Evolutionary conservation across 2,329 filamentous ascomycete species (phyloP).

Genomic region (Hypoxylon sp.): DNA sequence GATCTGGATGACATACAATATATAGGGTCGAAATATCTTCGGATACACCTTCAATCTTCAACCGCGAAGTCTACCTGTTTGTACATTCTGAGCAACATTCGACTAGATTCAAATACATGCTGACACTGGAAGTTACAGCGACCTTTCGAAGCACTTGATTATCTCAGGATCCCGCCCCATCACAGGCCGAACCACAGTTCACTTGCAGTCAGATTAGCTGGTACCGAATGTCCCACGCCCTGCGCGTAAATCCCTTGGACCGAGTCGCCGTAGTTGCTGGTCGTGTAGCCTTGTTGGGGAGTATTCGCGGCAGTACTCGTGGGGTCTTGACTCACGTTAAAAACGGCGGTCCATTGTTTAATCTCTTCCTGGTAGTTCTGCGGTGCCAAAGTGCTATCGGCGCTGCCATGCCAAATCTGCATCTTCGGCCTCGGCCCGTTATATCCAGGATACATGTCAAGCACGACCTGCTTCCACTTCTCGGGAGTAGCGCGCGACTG

Average conservation of each 20-base stretch:
- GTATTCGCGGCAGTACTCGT: constrained; percentile 51
- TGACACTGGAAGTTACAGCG: constrained; percentile 16
- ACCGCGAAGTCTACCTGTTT: constrained; percentile 10
- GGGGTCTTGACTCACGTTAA: constrained; percentile 56
- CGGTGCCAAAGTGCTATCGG: constrained; percentile 63
- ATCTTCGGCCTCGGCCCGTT: constrained; percentile 65
- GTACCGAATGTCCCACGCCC: constrained; percentile 53
- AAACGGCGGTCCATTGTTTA: constrained; percentile 67
- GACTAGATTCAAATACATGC: constrained; percentile 18
- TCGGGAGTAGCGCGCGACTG: constrained; percentile 58
- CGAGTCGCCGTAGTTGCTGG: constrained; percentile 55
- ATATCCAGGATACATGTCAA: constrained; percentile 64
- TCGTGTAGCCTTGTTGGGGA: constrained; percentile 57
- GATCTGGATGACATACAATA: background rate
- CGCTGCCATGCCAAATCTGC: constrained; percentile 70
- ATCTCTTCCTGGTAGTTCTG: constrained; percentile 70
- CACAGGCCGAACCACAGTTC: constrained; percentile 53
- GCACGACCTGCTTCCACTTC: constrained; percentile 62
- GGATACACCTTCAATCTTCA: constrained; percentile 3
- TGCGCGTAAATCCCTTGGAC: constrained; percentile 55
- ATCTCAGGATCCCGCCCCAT: constrained; percentile 6
- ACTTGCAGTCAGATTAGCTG: constrained; percentile 51
- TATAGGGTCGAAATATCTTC: background rate
- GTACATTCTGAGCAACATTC: constrained; percentile 6
- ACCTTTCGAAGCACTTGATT: background rate